Percentiles rank a stretch among this genome's conserved stretches.
These are phyloP conservation scores for Cytidiella melzeri DNA, from an alignment of 768 basidiomycete genomes.

Conservation along the genomic window DNA sequence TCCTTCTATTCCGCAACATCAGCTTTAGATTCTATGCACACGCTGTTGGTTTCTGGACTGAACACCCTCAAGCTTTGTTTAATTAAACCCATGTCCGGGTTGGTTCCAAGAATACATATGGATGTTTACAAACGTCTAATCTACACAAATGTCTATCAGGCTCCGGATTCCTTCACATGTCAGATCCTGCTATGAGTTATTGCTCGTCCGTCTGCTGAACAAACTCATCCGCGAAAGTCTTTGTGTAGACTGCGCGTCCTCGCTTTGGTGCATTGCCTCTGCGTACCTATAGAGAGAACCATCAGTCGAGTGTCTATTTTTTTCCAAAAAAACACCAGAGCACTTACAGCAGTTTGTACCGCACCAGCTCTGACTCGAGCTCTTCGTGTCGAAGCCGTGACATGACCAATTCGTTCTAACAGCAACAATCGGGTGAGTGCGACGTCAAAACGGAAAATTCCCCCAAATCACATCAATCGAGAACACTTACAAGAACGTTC, in stretches of 20 bases:
- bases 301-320: background rate
- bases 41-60: too few relatives aligned
- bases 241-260: conserved; percentile 43
- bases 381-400: conserved; percentile 86
- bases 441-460: background rate
- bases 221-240: conserved; percentile 26
- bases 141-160: conserved; percentile 1
- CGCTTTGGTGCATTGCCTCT: conserved; percentile 46
- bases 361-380: conserved; percentile 87
- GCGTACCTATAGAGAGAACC: conserved; percentile 35
- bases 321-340: too few relatives aligned
- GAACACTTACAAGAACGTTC: conserved; percentile 47
- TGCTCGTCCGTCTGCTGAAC: conserved; percentile 25
- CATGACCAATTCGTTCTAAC: conserved; percentile 88
- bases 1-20: too few relatives aligned
- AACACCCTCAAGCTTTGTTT: background rate
- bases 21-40: too few relatives aligned
- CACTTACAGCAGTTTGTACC: conserved; percentile 85
- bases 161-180: too few relatives aligned
- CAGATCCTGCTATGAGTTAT: conserved; percentile 5
- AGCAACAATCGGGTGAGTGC: conserved; percentile 15
- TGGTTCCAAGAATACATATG: background rate
- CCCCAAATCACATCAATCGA: background rate
- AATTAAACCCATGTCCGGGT: background rate
- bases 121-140: too few relatives aligned